Percentiles rank a stretch among this genome's conserved stretches.
These are phyloP conservation scores for Lanmaoa pseudosensibilis DNA, from an alignment of 768 basidiomycete genomes.

Conservation along the genomic window DNA sequence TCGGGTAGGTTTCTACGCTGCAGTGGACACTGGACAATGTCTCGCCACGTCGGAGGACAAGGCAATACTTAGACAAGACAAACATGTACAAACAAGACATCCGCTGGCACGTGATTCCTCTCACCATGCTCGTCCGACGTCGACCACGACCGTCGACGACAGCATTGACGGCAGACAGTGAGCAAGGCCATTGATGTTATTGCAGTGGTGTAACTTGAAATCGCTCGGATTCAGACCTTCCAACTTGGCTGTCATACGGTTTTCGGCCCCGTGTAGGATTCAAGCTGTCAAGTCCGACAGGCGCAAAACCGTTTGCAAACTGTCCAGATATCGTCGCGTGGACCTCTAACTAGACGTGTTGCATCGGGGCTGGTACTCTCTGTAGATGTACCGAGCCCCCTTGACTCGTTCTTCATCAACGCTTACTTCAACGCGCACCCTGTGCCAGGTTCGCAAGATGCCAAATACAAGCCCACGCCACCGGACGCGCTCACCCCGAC, in stretches of 20 bases:
- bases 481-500: conserved; percentile 75
- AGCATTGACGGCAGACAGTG: no score
- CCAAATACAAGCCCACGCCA: conserved; percentile 59
- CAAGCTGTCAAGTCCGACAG: conserved; percentile 62
- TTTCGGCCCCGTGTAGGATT: conserved; percentile 65
- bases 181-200: conserved; percentile 39
- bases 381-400: conserved; percentile 69
- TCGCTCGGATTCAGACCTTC: conserved; percentile 59
- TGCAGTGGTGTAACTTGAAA: conserved; percentile 67
- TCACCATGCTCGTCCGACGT: neutral
- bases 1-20: neutral
- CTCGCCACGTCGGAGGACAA: neutral
- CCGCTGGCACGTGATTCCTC: conserved; percentile 16
- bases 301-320: conserved; percentile 58
- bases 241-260: conserved; percentile 69
- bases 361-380: neutral
- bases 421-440: conserved; percentile 74
- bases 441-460: conserved; percentile 40
- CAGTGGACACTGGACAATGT: neutral
- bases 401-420: conserved; percentile 68
- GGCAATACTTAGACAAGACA: neutral
- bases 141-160: neutral
- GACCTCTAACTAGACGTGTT: conserved; percentile 21
- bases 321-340: conserved; percentile 65
- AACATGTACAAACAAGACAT: conserved; percentile 15